These are phyloP conservation scores for Cucurbita moschata DNA, from an alignment of 306 rosid genomes.

Conservation along the genomic window DNA sequence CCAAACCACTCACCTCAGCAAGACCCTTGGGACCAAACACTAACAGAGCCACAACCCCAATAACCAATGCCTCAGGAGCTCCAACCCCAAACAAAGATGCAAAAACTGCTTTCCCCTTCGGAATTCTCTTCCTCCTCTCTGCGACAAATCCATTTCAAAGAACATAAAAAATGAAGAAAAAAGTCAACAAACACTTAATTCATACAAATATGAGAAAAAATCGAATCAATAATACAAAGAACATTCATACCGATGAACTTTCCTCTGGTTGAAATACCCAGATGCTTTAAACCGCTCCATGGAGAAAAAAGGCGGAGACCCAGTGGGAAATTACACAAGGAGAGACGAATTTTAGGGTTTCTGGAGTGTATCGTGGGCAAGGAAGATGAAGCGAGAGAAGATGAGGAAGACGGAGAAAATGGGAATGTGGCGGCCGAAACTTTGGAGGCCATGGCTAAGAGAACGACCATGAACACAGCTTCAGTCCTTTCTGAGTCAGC, in stretches of 20 bases:
- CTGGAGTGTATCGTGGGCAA: constrained; percentile 13
- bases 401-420: constrained; percentile 18
- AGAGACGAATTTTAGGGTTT: constrained; percentile 21
- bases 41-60: constrained; percentile 96
- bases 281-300: constrained; percentile 77
- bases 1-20: constrained; percentile 67
- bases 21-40: constrained; percentile 99
- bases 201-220: background rate
- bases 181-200: background rate
- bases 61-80: constrained; percentile 96
- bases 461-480: constrained; percentile 4
- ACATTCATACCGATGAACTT: constrained; percentile 21
- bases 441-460: constrained; percentile 68
- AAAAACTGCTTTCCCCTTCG: constrained; percentile 51
- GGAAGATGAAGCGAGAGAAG: constrained; percentile 17
- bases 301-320: constrained; percentile 41
- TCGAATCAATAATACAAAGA: background rate
- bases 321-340: constrained; percentile 29
- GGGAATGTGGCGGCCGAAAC: constrained; percentile 25
- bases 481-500: background rate
- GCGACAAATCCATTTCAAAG: constrained; percentile 11
- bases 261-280: constrained; percentile 40
- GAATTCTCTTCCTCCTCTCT: constrained; percentile 37
- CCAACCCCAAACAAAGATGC: constrained; percentile 99
- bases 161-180: background rate